Evolutionary conservation across 176 grass and related monocot genomes (phyloP).

Genomic region (Musa beccarii): DNA sequence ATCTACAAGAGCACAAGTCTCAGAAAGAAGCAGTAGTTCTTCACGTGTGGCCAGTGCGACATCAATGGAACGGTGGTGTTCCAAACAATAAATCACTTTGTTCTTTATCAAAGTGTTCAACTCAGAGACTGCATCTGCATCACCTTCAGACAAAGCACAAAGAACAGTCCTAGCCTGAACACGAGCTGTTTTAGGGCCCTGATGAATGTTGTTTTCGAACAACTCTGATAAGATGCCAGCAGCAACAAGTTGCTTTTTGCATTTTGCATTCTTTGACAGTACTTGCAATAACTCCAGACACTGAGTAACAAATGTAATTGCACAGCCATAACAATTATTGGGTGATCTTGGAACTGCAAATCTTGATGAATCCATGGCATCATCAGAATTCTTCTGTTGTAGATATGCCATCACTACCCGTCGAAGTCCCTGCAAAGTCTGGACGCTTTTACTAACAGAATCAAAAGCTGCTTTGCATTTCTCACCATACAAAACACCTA

Average conservation of each 20-base stretch:
- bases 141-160: conserved; percentile 83
- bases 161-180: conserved; percentile 73
- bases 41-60: conserved; percentile 80
- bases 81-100: conserved; percentile 95
- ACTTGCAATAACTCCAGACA: conserved; percentile 92
- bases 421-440: conserved; percentile 87
- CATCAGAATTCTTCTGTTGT: conserved; percentile 69
- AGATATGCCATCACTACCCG: conserved; percentile 83
- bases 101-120: conserved; percentile 87
- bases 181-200: conserved; percentile 65
- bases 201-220: conserved; percentile 98
- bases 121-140: conserved; percentile 75
- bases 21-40: conserved; percentile 82
- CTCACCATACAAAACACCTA: conserved; percentile 95
- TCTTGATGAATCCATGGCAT: conserved; percentile 30
- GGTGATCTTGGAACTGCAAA: conserved; percentile 68
- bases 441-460: conserved; percentile 95
- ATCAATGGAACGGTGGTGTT: conserved; percentile 97
- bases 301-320: conserved; percentile 82
- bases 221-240: conserved; percentile 79
- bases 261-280: conserved; percentile 73
- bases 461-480: conserved; percentile 99
- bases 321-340: conserved; percentile 88
- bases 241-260: conserved; percentile 74
- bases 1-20: conserved; percentile 79